Evolutionary conservation across 1,284 basidiomycete genomes (phyloP).

Genomic region (Gomphus sp.): DNA sequence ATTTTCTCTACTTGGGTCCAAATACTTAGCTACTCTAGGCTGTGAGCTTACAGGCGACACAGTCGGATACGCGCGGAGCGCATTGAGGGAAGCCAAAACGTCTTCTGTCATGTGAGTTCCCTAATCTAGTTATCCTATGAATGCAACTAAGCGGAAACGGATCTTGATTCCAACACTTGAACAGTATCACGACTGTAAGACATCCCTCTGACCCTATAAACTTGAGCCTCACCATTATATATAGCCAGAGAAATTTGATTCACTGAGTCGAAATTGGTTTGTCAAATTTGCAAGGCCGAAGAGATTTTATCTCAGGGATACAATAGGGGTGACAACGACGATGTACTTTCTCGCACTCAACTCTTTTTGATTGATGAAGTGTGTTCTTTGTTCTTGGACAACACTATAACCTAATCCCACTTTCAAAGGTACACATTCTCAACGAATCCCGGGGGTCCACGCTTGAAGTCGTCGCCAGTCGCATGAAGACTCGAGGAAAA

Average conservation of each 20-base stretch:
- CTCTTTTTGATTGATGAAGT: slow-evolving; percentile 91
- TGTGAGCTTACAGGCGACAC: slow-evolving; percentile 92
- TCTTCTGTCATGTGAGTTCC: slow-evolving; percentile 64
- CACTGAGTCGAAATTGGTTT: slow-evolving; percentile 76
- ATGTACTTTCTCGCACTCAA: slow-evolving; percentile 59
- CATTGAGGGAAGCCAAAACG: slow-evolving; percentile 63
- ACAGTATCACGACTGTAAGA: slow-evolving; percentile 67
- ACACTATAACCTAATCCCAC: not conserved
- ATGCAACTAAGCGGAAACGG: not conserved
- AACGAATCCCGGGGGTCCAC: slow-evolving; percentile 86
- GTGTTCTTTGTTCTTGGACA: slow-evolving; percentile 10
- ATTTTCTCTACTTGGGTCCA: not conserved
- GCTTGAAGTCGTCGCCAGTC: slow-evolving; percentile 85
- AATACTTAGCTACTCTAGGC: slow-evolving; percentile 34
- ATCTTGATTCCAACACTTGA: not conserved
- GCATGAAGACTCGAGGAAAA: slow-evolving; percentile 77
- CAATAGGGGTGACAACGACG: slow-evolving; percentile 52
- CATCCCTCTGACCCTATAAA: not conserved
- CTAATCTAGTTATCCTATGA: not conserved
- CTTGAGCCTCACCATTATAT: slow-evolving; percentile 10
- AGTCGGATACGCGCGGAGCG: slow-evolving; percentile 45
- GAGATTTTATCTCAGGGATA: not conserved
- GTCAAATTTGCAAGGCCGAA: slow-evolving; percentile 5
- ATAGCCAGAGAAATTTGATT: slow-evolving; percentile 93
- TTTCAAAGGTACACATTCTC: slow-evolving; percentile 76